phyloP scores from a whole-genome alignment of 371 early-diverging fungal genomes.

The Haplosporangium sp. region DNA sequence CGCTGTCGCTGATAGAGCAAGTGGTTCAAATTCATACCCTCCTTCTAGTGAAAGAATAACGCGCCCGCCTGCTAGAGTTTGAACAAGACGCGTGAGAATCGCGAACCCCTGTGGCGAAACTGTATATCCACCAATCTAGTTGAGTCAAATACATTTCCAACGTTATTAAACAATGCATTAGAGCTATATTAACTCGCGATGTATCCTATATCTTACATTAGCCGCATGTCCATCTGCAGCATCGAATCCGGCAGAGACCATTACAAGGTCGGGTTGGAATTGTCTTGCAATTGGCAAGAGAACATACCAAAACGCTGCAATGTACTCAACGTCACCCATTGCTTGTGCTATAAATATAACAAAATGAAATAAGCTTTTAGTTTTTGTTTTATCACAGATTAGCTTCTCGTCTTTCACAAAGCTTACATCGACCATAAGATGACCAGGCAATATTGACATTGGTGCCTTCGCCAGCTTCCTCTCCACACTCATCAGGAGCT shows the following conservation, averaged over 20 bases:
- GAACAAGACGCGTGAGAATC: constrained; percentile 66
- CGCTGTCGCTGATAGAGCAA: constrained; percentile 60
- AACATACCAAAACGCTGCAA: constrained; percentile 73
- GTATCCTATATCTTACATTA: constrained; percentile 58
- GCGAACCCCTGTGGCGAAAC: constrained; percentile 70
- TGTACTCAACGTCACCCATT: constrained; percentile 77
- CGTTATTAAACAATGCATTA: too few relatives aligned
- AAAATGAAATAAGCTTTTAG: neutral
- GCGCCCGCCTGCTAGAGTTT: constrained; percentile 68
- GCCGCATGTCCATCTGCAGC: constrained; percentile 76
- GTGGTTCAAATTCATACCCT: constrained; percentile 64
- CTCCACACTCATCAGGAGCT: constrained; percentile 68
- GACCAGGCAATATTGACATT: constrained; percentile 77
- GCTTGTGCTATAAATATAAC: constrained; percentile 50
- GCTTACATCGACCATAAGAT: constrained; percentile 64
- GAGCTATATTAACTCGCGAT: neutral
- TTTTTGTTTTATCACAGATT: neutral
- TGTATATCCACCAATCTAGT: constrained; percentile 69
- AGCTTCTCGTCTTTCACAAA: constrained; percentile 2
- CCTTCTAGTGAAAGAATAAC: constrained; percentile 68
- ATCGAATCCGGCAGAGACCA: constrained; percentile 79
- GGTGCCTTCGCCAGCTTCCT: constrained; percentile 62
- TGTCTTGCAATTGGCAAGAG: constrained; percentile 71
- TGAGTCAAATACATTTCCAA: too few relatives aligned
- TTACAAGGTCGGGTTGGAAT: constrained; percentile 72